These are phyloP conservation scores for Suillus brevipes DNA, from an alignment of 768 basidiomycete species.

Conservation along the genomic window DNA sequence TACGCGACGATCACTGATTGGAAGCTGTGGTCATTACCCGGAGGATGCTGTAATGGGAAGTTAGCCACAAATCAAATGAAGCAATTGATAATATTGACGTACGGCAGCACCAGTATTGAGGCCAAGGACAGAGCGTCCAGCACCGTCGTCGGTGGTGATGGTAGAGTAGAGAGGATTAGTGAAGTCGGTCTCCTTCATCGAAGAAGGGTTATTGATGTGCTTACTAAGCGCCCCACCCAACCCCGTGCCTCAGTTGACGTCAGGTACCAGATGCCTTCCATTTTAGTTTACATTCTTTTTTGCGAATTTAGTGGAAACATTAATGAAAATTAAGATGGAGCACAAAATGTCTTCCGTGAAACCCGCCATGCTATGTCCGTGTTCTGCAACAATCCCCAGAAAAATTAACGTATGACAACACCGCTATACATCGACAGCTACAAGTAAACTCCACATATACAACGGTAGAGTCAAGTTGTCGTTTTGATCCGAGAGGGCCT, in stretches of 20 bases:
- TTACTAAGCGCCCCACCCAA: constrained; percentile 4
- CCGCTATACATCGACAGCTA: constrained; percentile 47
- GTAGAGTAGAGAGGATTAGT: background rate
- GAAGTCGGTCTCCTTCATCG: background rate
- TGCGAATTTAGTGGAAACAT: background rate
- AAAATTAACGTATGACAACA: background rate
- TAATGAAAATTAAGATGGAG: background rate
- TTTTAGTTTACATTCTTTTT: constrained; percentile 1
- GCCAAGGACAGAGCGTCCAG: background rate
- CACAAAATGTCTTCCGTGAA: background rate
- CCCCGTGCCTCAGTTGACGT: background rate
- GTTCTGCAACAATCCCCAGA: background rate
- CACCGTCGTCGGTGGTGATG: constrained; percentile 1
- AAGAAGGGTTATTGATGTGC: constrained; percentile 8
- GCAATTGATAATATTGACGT: background rate
- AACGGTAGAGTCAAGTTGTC: constrained; percentile 97
- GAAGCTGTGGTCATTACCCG: constrained; percentile 12
- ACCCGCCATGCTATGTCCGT: background rate
- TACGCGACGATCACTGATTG: constrained; percentile 13
- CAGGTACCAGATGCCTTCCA: background rate
- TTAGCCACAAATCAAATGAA: background rate
- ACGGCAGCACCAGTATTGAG: background rate
- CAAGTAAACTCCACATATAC: constrained; percentile 90
- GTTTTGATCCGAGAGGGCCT: constrained; percentile 93
- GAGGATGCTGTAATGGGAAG: constrained; percentile 1